Evolutionary conservation across 345 rosid species (phyloP), one percentile per base, ranked within the genome.

Genomic region (Schrenkiella parvula): DNA sequence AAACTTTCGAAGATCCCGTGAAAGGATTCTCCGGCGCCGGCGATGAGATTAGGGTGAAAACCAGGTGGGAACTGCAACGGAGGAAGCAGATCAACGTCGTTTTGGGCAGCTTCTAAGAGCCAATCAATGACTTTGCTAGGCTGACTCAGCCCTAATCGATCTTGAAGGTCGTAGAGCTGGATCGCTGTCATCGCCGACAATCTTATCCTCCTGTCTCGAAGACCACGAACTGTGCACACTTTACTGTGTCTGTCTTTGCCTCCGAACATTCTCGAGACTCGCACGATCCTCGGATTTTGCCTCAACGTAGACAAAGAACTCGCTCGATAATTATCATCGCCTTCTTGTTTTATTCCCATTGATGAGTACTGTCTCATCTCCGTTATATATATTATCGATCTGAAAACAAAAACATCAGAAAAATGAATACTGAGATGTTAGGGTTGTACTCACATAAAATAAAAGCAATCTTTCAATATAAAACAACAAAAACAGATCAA

Each of bases 241-340:
- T 93, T 93, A 80, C 97, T 88, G 60, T 90, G 98, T 85, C 97
- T 83, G 56, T 93, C 97, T 83, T 93, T 93, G n/a, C 98, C 92
- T 56, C 97, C 97, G 5, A 87, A 87, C n/a, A 85, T 31, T 11
- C 88, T 82, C 0, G 96, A 89, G 9, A 86, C 97, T 3, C 97
- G 80, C 1, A 90, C 97, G 9, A 93, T 89, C 64, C 98, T 87
- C 1, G 98, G 97, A n/a, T 93, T 89, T 64, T 88, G 86, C 42
- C 86, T 82, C 21, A 71, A 65, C 37, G 19, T 48, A 6, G 60
- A 74, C 14, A 41, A 48, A 19, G 35, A 74, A 28, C 54, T 66
- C 2, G 59, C 2, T 35, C 32, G 44, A 10, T 46, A 9, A 9
- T 26, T 58, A 17, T 56, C 12, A 51, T 53, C 1, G 3, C 18